Evolutionary conservation across 2,329 filamentous ascomycete genomes (phyloP).

Genomic region (Chrysoporthe deuterocubensis): DNA sequence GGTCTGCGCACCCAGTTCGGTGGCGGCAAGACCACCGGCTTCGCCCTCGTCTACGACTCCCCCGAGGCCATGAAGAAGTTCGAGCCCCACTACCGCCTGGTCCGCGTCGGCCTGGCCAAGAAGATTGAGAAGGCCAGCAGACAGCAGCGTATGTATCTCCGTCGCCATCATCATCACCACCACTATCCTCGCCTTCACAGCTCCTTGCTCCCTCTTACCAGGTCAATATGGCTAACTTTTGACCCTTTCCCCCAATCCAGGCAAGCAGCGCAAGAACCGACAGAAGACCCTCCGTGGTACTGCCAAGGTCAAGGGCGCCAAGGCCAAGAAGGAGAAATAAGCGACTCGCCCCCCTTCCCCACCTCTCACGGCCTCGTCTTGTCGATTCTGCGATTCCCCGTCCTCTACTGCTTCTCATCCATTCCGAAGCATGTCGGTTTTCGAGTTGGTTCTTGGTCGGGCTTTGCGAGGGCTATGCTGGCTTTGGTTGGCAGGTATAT

Average conservation of each 20-base stretch:
- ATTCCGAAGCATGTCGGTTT: conserved; percentile 23
- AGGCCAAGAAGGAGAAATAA: conserved; percentile 94
- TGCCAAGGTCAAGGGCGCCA: conserved; percentile 95
- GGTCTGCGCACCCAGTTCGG: conserved; percentile 98
- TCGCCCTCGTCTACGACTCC: conserved; percentile 98
- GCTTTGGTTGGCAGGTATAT: conserved; percentile 25
- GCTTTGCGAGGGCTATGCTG: conserved; percentile 23
- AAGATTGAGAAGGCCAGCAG: conserved; percentile 98
- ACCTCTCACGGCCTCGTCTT: conserved; percentile 18
- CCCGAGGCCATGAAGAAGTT: conserved; percentile 99
- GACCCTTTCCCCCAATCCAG: conserved; percentile 54
- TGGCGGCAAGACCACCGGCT: conserved; percentile 99
- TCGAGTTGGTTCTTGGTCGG: conserved; percentile 26
- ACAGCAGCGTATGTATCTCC: conserved; percentile 89
- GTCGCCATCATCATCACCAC: not conserved
- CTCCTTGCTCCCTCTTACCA: not conserved
- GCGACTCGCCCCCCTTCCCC: conserved; percentile 42
- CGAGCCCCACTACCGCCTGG: conserved; percentile 96
- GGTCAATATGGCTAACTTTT: not conserved
- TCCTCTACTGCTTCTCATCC: conserved; percentile 8
- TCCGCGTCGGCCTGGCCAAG: conserved; percentile 87
- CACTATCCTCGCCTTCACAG: too few relatives aligned
- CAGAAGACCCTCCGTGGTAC: conserved; percentile 98
- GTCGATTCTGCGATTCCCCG: conserved; percentile 17
- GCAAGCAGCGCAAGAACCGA: conserved; percentile 99